These are phyloP conservation scores for Pseudopyrenochaeta lycopersici DNA, from an alignment of 2,329 filamentous ascomycete species.

Conservation along the genomic window DNA sequence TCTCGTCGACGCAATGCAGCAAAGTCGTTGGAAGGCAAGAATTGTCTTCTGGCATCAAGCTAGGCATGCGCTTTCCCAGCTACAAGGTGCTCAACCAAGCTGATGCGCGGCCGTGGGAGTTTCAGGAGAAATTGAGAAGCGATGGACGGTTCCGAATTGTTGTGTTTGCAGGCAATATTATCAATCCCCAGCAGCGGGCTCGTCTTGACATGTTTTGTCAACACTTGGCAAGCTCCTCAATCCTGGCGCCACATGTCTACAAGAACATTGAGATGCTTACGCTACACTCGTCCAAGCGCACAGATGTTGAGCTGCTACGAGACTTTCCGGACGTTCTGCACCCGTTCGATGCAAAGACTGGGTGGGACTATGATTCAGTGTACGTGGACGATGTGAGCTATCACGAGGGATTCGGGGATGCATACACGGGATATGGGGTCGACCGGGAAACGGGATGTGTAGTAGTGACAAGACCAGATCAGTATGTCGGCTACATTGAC, in stretches of 20 bases:
- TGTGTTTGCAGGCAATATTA: slow-evolving; percentile 70
- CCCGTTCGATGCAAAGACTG: slow-evolving; percentile 51
- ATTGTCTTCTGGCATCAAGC: slow-evolving; percentile 56
- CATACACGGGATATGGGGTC: slow-evolving; percentile 68
- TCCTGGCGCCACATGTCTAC: slow-evolving; percentile 58
- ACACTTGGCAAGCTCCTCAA: slow-evolving; percentile 48
- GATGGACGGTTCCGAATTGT: slow-evolving; percentile 68
- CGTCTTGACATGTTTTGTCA: slow-evolving; percentile 60
- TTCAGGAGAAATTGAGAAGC: slow-evolving; percentile 65
- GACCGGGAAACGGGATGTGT: slow-evolving; percentile 64
- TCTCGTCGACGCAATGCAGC: slow-evolving; percentile 29
- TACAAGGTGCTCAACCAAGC: slow-evolving; percentile 69
- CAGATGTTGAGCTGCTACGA: slow-evolving; percentile 53
- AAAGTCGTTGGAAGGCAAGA: slow-evolving; percentile 48
- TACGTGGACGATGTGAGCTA: slow-evolving; percentile 58
- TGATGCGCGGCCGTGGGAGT: slow-evolving; percentile 65
- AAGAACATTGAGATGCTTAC: slow-evolving; percentile 68
- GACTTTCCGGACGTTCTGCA: slow-evolving; percentile 56
- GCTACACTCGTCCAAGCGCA: slow-evolving; percentile 64
- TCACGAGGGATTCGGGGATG: slow-evolving; percentile 54
- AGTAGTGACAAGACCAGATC: slow-evolving; percentile 71
- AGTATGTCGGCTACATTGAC: slow-evolving; percentile 65
- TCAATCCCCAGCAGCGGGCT: slow-evolving; percentile 52
- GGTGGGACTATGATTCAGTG: slow-evolving; percentile 55
- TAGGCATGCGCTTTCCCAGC: slow-evolving; percentile 67